Base-by-base conservation (phyloP, 1,284 basidiomycete genomes). In the Quambalaria eucalypti region DNA sequence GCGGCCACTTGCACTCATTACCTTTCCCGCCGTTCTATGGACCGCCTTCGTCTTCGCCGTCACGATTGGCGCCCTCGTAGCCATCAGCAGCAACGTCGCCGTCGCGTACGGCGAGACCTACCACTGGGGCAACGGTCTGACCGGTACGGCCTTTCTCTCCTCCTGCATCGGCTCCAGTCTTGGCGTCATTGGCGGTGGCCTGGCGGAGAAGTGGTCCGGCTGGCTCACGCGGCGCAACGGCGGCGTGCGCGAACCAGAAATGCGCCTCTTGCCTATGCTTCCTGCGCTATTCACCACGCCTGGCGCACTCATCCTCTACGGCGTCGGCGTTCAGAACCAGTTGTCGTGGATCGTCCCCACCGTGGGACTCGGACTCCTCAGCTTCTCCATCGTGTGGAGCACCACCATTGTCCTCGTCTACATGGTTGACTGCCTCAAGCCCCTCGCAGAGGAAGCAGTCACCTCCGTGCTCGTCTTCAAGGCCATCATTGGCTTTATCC, bases 371-470 rank as follows among this genome's bases (percentile, higher is more conserved):
- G 57, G 36, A 16, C 30, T 59, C 12, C 28, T 36, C 33, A 52
- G 30, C 36, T 59, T 51, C 23, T 29, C 50, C 36, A 21, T 40
- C 16, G 54, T 52, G 6, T n/a, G 40, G 16, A 54, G 49, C 9
- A 56, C 54, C 4, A 50, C 42, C 29, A 46, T 56, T 16, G 48
- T 49, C 26, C 21, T 51, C 16, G 42, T 52, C n/a, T 59, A 59
- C 51, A 49, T 44, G 30, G 31, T 59, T 19, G 57, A 59, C 28
- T 55, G 47, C 21, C 55, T 56, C 54, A 59, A 59, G 44, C 57
- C 57, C 4, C 55, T 59, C 38, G 28, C 57, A 7, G 44, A 36
- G n/a, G 57, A 59, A 42, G 33, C 48, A 16, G 47, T 59, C 8
- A 52, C 57, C 4, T 28, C 29, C 28, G 26, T 59, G 5, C 28